A percentile compares a stretch with the other conserved stretches of the same genome.
phyloP scores from a whole-genome alignment of 352 stramenopile species.

The Paralagenidium karlingii region DNA sequence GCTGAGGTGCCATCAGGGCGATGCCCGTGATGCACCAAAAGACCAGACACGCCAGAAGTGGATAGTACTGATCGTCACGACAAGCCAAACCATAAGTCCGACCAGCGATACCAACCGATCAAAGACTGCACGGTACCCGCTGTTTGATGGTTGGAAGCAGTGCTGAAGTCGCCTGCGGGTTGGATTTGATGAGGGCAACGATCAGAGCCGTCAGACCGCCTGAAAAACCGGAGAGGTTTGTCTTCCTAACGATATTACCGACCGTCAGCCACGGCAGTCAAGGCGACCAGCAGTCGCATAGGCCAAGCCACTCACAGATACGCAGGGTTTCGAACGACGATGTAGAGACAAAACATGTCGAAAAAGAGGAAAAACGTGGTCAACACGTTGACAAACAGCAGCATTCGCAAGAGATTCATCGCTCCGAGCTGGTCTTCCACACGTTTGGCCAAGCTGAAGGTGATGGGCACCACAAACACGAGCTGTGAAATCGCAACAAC shows the following conservation, averaged over 20 bases:
- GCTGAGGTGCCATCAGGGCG: slow-evolving; percentile 18
- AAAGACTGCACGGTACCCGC: slow-evolving; percentile 23
- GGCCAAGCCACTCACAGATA: no score
- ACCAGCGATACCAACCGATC: slow-evolving; percentile 1
- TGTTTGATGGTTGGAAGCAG: slow-evolving; percentile 44
- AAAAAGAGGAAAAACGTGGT: slow-evolving; percentile 64
- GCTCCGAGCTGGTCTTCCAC: slow-evolving; percentile 64
- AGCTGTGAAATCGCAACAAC: slow-evolving; percentile 17
- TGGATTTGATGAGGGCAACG: slow-evolving; percentile 72
- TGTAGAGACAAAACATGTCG: slow-evolving; percentile 71
- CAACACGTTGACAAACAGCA: slow-evolving; percentile 63
- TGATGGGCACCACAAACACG: slow-evolving; percentile 39
- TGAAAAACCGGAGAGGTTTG: slow-evolving; percentile 60
- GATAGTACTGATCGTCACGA: slow-evolving; percentile 65
- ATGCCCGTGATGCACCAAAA: slow-evolving; percentile 37
- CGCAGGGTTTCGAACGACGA: slow-evolving; percentile 60
- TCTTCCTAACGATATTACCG: slow-evolving; percentile 19
- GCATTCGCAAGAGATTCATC: slow-evolving; percentile 41
- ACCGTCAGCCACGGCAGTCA: no score
- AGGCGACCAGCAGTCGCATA: no score
- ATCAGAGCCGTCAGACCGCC: slow-evolving; percentile 66
- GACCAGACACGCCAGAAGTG: slow-evolving; percentile 26
- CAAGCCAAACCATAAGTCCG: neutral
- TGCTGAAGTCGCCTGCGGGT: slow-evolving; percentile 32
- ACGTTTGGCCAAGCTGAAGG: slow-evolving; percentile 56